These are phyloP conservation scores for Ustilago tritici DNA, from an alignment of 1,284 basidiomycete species.

Conservation along the genomic window DNA sequence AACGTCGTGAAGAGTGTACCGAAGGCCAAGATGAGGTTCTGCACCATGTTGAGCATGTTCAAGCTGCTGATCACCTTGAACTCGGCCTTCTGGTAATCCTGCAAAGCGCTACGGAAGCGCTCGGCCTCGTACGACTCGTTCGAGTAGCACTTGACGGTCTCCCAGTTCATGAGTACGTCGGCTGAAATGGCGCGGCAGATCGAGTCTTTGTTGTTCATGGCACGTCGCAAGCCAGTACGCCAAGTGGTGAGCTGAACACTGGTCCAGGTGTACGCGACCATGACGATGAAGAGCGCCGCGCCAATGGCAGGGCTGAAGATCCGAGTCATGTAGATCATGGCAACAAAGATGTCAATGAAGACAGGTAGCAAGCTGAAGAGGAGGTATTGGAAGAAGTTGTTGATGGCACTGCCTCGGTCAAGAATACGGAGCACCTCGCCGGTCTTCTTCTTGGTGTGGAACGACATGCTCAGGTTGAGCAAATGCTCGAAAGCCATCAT, in stretches of 20 bases:
- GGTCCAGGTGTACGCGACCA: conserved; percentile 82
- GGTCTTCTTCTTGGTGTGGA: conserved; percentile 80
- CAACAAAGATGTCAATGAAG: conserved; percentile 78
- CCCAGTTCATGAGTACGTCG: conserved; percentile 66
- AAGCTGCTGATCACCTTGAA: conserved; percentile 74
- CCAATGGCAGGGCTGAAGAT: conserved; percentile 77
- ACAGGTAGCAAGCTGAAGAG: conserved; percentile 84
- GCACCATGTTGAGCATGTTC: conserved; percentile 66
- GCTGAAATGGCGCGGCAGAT: conserved; percentile 63
- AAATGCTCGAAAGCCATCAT: conserved; percentile 68
- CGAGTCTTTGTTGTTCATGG: conserved; percentile 61
- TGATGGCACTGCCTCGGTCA: conserved; percentile 76
- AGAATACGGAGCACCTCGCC: conserved; percentile 78
- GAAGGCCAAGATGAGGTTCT: conserved; percentile 62
- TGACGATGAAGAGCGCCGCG: conserved; percentile 80
- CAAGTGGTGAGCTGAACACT: conserved; percentile 77
- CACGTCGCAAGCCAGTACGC: conserved; percentile 76
- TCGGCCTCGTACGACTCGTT: conserved; percentile 83
- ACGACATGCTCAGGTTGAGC: conserved; percentile 79
- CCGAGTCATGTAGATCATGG: conserved; percentile 76
- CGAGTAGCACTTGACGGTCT: conserved; percentile 78
- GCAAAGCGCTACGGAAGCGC: conserved; percentile 79
- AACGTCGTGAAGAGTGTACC: conserved; percentile 62
- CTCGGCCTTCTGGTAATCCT: conserved; percentile 81
- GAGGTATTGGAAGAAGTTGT: conserved; percentile 71